A percentile compares a stretch with the other conserved stretches of the same genome.
Conservation (phyloP, 2,329 filamentous ascomycete species). For the Nannizzia gypsea region DNA sequence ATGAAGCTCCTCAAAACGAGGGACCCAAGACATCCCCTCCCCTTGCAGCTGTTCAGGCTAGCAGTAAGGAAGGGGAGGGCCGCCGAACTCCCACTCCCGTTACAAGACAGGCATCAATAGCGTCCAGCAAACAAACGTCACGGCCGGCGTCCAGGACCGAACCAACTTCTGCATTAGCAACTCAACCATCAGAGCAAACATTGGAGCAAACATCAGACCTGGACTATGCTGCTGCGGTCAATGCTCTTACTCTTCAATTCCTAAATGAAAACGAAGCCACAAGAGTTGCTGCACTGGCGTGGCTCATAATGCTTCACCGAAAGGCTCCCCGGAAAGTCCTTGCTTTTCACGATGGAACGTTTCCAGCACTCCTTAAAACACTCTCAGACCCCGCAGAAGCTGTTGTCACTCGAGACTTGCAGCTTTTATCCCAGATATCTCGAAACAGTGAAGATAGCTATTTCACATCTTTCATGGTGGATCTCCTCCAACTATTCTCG, state of each 20-base stretch:
- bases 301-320: constrained; percentile 94
- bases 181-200: constrained; percentile 29
- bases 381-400: constrained; percentile 90
- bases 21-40: constrained; percentile 25
- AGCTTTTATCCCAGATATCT: constrained; percentile 90
- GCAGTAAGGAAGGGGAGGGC: constrained; percentile 22
- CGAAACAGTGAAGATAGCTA: constrained; percentile 94
- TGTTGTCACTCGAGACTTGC: constrained; percentile 87
- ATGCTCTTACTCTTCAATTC: constrained; percentile 82
- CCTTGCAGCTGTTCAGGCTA: constrained; percentile 32
- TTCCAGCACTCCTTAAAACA: constrained; percentile 89
- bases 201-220: constrained; percentile 49
- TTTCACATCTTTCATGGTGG: constrained; percentile 97
- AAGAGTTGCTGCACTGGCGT: constrained; percentile 81
- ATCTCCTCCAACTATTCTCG: constrained; percentile 85
- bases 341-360: constrained; percentile 93
- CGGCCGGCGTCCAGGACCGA: constrained; percentile 23
- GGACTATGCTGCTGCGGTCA: constrained; percentile 93
- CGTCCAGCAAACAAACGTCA: constrained; percentile 21
- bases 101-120: constrained; percentile 20
- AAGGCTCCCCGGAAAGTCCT: constrained; percentile 89
- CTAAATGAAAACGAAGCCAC: constrained; percentile 95
- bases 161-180: constrained; percentile 33
- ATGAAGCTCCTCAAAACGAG: constrained; percentile 45
- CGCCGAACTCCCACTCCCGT: constrained; percentile 34